Conservation (phyloP, 441 rosid genomes). For the Gossypium davidsonii region DNA sequence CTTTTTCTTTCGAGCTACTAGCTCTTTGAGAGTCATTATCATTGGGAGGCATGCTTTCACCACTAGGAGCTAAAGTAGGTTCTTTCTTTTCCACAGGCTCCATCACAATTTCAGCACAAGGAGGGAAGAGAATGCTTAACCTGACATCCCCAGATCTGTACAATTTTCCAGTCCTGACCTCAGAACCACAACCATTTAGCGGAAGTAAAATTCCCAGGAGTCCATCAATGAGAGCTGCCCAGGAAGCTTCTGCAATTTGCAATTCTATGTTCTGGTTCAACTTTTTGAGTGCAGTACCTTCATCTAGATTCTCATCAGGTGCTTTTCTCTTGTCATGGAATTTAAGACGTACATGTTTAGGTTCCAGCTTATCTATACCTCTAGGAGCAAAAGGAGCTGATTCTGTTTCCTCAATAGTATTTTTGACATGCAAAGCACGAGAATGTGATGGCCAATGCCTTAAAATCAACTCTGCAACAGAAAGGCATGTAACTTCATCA, state of each 20-base stretch:
- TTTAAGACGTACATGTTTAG: slow-evolving; percentile 77
- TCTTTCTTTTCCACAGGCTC: slow-evolving; percentile 42
- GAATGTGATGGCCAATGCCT: slow-evolving; percentile 99
- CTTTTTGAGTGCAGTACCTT: slow-evolving; percentile 46
- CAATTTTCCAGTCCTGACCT: slow-evolving; percentile 23
- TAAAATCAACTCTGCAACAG: slow-evolving; percentile 88
- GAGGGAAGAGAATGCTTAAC: slow-evolving; percentile 44
- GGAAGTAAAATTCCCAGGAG: slow-evolving; percentile 72
- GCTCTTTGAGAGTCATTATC: slow-evolving; percentile 47
- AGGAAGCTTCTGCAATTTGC: slow-evolving; percentile 60
- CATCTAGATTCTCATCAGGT: slow-evolving; percentile 45
- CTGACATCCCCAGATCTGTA: slow-evolving; percentile 72
- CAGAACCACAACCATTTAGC: slow-evolving; percentile 30
- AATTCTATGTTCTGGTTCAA: slow-evolving; percentile 50
- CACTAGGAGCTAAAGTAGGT: slow-evolving; percentile 25
- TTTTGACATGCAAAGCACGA: slow-evolving; percentile 87
- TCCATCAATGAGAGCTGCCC: slow-evolving; percentile 58
- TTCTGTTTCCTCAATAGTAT: slow-evolving; percentile 70
- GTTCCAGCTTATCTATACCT: slow-evolving; percentile 95
- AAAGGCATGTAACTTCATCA: slow-evolving; percentile 96
- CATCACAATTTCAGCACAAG: slow-evolving; percentile 33
- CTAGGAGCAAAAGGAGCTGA: slow-evolving; percentile 79
- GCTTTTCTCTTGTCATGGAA: slow-evolving; percentile 85
- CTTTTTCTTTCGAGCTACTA: slow-evolving; percentile 45
- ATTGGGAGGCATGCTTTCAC: slow-evolving; percentile 36